These are phyloP conservation scores for Furcasterigmium sp. DNA, from an alignment of 2,329 filamentous ascomycete genomes.

Conservation along the genomic window DNA sequence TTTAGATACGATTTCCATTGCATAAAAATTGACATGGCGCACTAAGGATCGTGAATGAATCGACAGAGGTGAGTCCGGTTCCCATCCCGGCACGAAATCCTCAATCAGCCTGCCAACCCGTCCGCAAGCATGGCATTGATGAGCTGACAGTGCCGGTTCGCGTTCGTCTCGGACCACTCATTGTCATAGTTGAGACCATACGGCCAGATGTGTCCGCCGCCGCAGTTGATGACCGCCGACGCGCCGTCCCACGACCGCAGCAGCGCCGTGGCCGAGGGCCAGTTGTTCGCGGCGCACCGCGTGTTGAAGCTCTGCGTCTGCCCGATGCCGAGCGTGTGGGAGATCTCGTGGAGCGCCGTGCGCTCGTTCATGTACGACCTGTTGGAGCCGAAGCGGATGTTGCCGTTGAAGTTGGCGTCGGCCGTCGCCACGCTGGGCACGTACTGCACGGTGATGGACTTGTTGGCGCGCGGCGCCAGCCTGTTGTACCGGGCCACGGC, in stretches of 20 bases:
- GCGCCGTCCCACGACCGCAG: conserved; percentile 34
- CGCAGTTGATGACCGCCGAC: conserved; percentile 29
- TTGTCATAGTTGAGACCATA: conserved; percentile 36
- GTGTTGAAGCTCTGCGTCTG: conserved; percentile 33
- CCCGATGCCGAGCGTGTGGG: conserved; percentile 42
- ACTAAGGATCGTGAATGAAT: too few species aligned
- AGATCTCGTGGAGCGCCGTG: conserved; percentile 41
- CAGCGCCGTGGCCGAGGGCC: conserved; percentile 33
- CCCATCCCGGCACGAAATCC: too few species aligned
- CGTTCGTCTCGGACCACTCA: conserved; percentile 40
- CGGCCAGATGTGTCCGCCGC: conserved; percentile 33
- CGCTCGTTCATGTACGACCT: conserved; percentile 42
- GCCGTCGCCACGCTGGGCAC: conserved; percentile 37
- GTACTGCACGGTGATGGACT: conserved; percentile 34
- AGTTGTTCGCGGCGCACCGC: conserved; percentile 32
- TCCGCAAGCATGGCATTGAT: conserved; percentile 40
- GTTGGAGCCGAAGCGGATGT: conserved; percentile 40
- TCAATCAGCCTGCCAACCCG: conserved; percentile 20
- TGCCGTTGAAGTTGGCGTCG: conserved; percentile 38
- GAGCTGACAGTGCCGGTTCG: conserved; percentile 33
- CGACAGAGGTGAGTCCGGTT: too few species aligned
- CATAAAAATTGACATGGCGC: too few species aligned
- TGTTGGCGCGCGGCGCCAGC: conserved; percentile 24
- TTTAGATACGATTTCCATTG: too few species aligned
- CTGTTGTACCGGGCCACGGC: conserved; percentile 34